These are phyloP conservation scores for Leishmania lainsoni DNA, from an alignment of 208 protist genomes.

Conservation along the genomic window DNA sequence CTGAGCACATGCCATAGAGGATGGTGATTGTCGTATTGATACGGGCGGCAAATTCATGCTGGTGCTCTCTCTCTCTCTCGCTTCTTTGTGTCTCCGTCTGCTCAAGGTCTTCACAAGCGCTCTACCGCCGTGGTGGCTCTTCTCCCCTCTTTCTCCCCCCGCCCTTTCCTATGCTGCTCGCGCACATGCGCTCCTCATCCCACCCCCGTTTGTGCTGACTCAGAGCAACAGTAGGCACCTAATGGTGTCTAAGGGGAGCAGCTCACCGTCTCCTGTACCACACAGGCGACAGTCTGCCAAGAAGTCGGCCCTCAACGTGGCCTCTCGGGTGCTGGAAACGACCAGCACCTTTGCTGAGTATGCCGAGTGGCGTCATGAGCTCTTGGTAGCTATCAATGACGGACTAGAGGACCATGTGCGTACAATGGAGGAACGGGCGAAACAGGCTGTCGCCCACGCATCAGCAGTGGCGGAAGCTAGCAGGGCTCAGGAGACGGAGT, in stretches of 20 bases:
- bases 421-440: conserved; percentile 15
- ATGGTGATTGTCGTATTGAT: not conserved
- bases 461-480: conserved; percentile 2
- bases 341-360: conserved; percentile 19
- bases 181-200: not conserved
- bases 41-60: not conserved
- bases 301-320: not conserved
- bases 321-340: not conserved
- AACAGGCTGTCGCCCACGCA: conserved; percentile 13
- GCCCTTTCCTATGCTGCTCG: not conserved
- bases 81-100: not conserved
- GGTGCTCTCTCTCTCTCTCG: no score
- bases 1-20: not conserved
- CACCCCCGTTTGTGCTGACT: not conserved
- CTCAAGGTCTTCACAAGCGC: not conserved
- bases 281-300: not conserved
- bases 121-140: not conserved
- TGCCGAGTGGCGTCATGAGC: not conserved
- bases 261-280: not conserved
- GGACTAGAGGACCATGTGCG: conserved; percentile 14
- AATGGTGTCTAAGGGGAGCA: conserved; percentile 1
- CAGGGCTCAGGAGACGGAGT: conserved; percentile 11
- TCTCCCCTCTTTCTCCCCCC: not conserved
- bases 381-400: conserved; percentile 2
- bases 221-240: not conserved